Evolutionary conservation across 2,329 filamentous ascomycete species (phyloP).

Genomic region (Arachnomyces sp.): DNA sequence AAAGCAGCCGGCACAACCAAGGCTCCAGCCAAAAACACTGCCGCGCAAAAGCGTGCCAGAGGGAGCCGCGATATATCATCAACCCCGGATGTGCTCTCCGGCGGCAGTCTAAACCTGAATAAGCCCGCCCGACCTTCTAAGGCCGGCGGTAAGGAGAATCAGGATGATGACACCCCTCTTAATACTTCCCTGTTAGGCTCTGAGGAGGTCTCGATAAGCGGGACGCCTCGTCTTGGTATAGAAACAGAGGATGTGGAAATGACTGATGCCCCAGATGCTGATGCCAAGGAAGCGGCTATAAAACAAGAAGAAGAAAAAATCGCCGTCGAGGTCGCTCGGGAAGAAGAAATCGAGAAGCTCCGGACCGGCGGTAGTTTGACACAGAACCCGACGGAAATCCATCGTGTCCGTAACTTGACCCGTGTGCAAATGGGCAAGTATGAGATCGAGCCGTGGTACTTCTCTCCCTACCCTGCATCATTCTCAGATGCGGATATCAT

Average conservation of each 20-base stretch:
- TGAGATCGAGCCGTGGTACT: slow-evolving; percentile 97
- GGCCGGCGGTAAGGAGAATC: slow-evolving; percentile 55
- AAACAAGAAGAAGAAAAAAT: slow-evolving; percentile 32
- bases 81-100: slow-evolving; percentile 46
- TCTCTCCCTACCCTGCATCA: slow-evolving; percentile 87
- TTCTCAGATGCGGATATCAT: slow-evolving; percentile 86
- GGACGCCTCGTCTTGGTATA: slow-evolving; percentile 29
- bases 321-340: slow-evolving; percentile 48
- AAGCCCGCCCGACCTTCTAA: slow-evolving; percentile 44
- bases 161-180: slow-evolving; percentile 37
- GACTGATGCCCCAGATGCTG: slow-evolving; percentile 28
- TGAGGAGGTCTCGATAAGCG: slow-evolving; percentile 30
- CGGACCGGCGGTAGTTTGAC: slow-evolving; percentile 96
- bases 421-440: slow-evolving; percentile 89
- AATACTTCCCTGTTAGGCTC: slow-evolving; percentile 26
- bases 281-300: slow-evolving; percentile 17
- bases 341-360: slow-evolving; percentile 94
- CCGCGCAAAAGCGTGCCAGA: slow-evolving; percentile 44
- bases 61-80: slow-evolving; percentile 49
- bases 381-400: slow-evolving; percentile 94
- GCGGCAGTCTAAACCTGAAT: slow-evolving; percentile 42
- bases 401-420: slow-evolving; percentile 87
- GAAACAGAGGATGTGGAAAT: slow-evolving; percentile 38
- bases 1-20: slow-evolving; percentile 57
- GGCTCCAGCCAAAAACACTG: slow-evolving; percentile 47